phyloP scores from a whole-genome alignment of 768 basidiomycete species.

The Boletus rubroflammeus region DNA sequence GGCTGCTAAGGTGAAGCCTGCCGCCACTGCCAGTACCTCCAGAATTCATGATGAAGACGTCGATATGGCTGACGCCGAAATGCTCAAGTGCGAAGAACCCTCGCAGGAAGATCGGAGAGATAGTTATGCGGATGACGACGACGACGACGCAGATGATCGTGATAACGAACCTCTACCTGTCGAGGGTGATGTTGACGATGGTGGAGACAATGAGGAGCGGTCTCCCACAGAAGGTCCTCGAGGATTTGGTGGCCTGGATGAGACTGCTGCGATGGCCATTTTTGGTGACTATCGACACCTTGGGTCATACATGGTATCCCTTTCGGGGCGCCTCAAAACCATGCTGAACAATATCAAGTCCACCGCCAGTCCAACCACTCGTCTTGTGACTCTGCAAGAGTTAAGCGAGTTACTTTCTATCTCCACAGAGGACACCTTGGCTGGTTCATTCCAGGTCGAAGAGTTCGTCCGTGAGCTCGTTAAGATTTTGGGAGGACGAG shows the following conservation, averaged over 20 bases:
- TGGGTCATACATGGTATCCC: slow-evolving; percentile 90
- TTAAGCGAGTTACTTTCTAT: slow-evolving; percentile 92
- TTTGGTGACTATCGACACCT: slow-evolving; percentile 85
- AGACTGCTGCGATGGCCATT: slow-evolving; percentile 71
- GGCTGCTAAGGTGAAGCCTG: slow-evolving; percentile 51
- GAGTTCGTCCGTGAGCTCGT: slow-evolving; percentile 90
- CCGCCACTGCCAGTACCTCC: slow-evolving; percentile 61
- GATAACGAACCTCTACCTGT: slow-evolving; percentile 44
- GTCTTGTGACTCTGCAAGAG: slow-evolving; percentile 89
- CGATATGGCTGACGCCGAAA: slow-evolving; percentile 69
- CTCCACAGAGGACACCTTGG: slow-evolving; percentile 95
- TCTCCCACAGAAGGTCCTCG: slow-evolving; percentile 35
- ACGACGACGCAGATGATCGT: slow-evolving; percentile 43
- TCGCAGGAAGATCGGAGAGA: slow-evolving; percentile 47
- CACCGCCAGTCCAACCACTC: slow-evolving; percentile 79
- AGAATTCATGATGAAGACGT: slow-evolving; percentile 66
- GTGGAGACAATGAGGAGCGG: slow-evolving; percentile 37
- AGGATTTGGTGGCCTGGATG: slow-evolving; percentile 55
- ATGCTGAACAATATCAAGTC: slow-evolving; percentile 87
- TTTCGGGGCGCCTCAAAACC: slow-evolving; percentile 83
- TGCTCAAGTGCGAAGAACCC: slow-evolving; percentile 43
- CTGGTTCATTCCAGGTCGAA: slow-evolving; percentile 94
- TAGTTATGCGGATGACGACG: slow-evolving; percentile 39
- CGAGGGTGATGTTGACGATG: slow-evolving; percentile 47
- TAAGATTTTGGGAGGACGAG: slow-evolving; percentile 80